phyloP scores from a whole-genome alignment of 2,329 filamentous ascomycete species.

The Hypoxylon sp. region DNA sequence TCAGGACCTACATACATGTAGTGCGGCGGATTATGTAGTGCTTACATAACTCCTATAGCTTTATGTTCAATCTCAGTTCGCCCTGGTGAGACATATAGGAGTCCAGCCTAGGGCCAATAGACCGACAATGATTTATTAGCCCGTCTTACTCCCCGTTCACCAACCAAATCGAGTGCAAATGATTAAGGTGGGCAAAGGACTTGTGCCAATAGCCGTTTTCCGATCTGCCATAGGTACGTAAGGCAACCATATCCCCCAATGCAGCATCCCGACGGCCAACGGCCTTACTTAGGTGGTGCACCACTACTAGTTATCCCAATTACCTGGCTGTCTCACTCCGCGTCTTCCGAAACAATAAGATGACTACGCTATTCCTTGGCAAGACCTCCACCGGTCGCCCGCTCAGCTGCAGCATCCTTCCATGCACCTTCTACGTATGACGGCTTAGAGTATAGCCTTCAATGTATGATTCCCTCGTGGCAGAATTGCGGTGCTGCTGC shows the following conservation, averaged over 20 bases:
- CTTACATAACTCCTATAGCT: not conserved
- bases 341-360: conserved; percentile 41
- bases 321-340: conserved; percentile 22
- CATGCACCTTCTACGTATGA: conserved; percentile 40
- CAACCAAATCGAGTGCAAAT: conserved; percentile 5
- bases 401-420: conserved; percentile 31
- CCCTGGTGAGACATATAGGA: conserved; percentile 15
- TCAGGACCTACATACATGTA: conserved; percentile 7
- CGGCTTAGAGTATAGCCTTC: conserved; percentile 16
- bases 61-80: not conserved
- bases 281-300: conserved; percentile 28
- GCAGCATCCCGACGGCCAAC: conserved; percentile 38
- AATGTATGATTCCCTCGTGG: conserved; percentile 34
- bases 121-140: not conserved
- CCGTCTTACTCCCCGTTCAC: conserved; percentile 9
- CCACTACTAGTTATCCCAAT: conserved; percentile 20
- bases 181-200: not conserved
- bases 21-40: conserved; percentile 5
- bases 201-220: conserved; percentile 15
- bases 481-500: conserved; percentile 25
- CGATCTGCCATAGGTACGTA: conserved; percentile 14
- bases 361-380: conserved; percentile 11
- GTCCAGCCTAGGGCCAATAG: not conserved
- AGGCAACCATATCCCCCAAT: conserved; percentile 14
- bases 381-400: conserved; percentile 1